Evolutionary conservation across 2,329 filamentous ascomycete genomes (phyloP).

Genomic region (Arthrobotrys iridis): DNA sequence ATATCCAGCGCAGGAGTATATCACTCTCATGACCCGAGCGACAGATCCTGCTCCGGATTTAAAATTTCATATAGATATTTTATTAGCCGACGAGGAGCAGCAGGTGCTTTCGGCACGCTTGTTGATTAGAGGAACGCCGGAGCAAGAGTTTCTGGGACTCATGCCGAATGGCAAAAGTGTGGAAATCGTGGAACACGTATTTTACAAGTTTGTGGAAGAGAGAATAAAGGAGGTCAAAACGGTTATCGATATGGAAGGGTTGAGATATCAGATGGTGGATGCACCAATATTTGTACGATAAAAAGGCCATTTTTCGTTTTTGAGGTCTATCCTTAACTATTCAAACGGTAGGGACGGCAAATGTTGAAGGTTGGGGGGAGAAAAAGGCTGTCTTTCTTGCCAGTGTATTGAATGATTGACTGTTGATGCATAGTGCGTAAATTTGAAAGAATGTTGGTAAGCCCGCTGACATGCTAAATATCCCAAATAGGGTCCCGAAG

Average conservation of each 20-base stretch:
- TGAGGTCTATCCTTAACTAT: neutral
- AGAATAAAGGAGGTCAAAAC: slow-evolving; percentile 39
- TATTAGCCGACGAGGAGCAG: slow-evolving; percentile 18
- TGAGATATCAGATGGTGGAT: slow-evolving; percentile 29
- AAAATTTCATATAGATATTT: slow-evolving; percentile 36
- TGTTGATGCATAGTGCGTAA: neutral
- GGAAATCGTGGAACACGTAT: slow-evolving; percentile 43
- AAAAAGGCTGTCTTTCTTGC: neutral
- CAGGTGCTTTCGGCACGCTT: slow-evolving; percentile 27
- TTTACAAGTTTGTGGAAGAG: slow-evolving; percentile 38
- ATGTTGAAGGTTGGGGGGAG: neutral
- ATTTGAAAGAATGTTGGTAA: neutral
- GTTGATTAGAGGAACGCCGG: slow-evolving; percentile 35
- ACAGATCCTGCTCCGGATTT: slow-evolving; percentile 36
- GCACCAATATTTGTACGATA: neutral
- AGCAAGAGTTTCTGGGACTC: slow-evolving; percentile 34
- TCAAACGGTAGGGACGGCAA: neutral
- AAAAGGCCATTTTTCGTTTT: neutral
- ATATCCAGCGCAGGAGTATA: slow-evolving; percentile 33
- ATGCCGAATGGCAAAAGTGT: slow-evolving; percentile 22
- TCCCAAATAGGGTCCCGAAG: neutral
- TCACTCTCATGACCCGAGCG: slow-evolving; percentile 34
- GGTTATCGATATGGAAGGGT: slow-evolving; percentile 48
- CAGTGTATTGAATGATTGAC: slow-evolving; percentile 10
- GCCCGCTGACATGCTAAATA: neutral